These are phyloP conservation scores for Jimgerdemannia flammicorona DNA, from an alignment of 192 early-diverging fungal genomes.

Conservation along the genomic window DNA sequence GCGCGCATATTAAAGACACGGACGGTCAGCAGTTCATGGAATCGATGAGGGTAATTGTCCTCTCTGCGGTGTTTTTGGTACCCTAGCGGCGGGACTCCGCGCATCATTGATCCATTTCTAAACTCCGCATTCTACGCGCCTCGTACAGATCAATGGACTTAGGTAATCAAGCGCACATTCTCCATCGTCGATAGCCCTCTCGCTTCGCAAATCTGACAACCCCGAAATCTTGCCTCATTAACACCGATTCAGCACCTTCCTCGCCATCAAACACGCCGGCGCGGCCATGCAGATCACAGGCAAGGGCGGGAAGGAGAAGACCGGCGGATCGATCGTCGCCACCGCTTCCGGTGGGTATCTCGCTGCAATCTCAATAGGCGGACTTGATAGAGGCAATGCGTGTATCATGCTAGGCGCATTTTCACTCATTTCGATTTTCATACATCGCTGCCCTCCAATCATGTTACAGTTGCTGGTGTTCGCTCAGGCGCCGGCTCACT, in stretches of 20 bases:
- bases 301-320: constrained; percentile 32
- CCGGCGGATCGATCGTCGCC: constrained; percentile 43
- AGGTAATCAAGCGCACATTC: constrained; percentile 21
- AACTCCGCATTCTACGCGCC: too few species aligned
- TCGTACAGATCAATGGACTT: neutral
- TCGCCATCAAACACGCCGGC: constrained; percentile 43
- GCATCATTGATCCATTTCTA: too few species aligned
- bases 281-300: constrained; percentile 39
- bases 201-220: neutral
- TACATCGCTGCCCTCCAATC: neutral
- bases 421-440: neutral
- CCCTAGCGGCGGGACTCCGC: too few species aligned
- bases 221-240: neutral
- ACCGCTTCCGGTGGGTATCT: constrained; percentile 43
- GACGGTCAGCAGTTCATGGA: constrained; percentile 27
- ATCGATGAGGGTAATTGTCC: constrained; percentile 35
- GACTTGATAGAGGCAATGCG: neutral
- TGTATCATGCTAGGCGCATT: neutral
- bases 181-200: neutral
- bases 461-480: constrained; percentile 37
- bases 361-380: neutral
- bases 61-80: too few species aligned
- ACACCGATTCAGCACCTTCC: constrained; percentile 30
- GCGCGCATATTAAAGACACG: constrained; percentile 21
- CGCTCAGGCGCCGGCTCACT: constrained; percentile 42